These are phyloP conservation scores for Cardiospermum halicacabum DNA, from an alignment of 345 rosid species.

Conservation along the genomic window DNA sequence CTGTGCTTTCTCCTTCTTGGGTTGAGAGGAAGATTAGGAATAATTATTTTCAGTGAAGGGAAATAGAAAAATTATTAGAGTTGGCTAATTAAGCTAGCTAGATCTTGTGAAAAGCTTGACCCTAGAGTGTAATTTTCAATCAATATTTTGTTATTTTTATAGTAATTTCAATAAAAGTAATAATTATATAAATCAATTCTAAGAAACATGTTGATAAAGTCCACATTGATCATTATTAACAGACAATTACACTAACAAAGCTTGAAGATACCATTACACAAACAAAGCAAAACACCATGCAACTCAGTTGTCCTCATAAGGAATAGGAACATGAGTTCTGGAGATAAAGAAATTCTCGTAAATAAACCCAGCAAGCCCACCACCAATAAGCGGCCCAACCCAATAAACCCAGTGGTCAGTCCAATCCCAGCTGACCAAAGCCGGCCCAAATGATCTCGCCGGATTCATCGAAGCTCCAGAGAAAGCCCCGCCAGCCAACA, in stretches of 20 bases:
- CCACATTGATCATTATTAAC: no score
- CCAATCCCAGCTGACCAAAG: constrained; percentile 78
- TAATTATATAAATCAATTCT: no score
- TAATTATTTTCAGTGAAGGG: constrained; percentile 20
- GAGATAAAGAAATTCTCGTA: constrained; percentile 64
- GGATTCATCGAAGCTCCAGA: constrained; percentile 99
- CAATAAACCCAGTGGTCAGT: constrained; percentile 91
- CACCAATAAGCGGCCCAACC: constrained; percentile 85
- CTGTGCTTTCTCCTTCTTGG: constrained; percentile 55
- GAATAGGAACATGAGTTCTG: constrained; percentile 37
- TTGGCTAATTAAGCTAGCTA: background rate
- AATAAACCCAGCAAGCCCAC: constrained; percentile 68
- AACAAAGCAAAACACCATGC: no score
- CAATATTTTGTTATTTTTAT: background rate
- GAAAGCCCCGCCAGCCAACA: constrained; percentile 76
- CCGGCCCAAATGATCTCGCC: constrained; percentile 87
- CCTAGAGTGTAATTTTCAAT: background rate
- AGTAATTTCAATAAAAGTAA: no score
- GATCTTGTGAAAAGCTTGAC: background rate
- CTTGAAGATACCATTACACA: no score
- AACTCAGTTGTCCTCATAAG: constrained; percentile 34
- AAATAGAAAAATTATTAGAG: background rate
- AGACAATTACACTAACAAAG: no score
- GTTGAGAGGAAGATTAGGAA: constrained; percentile 41
- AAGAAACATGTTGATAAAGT: no score